Conservation (phyloP, 768 basidiomycete genomes). For the Termitomyces sp. region DNA sequence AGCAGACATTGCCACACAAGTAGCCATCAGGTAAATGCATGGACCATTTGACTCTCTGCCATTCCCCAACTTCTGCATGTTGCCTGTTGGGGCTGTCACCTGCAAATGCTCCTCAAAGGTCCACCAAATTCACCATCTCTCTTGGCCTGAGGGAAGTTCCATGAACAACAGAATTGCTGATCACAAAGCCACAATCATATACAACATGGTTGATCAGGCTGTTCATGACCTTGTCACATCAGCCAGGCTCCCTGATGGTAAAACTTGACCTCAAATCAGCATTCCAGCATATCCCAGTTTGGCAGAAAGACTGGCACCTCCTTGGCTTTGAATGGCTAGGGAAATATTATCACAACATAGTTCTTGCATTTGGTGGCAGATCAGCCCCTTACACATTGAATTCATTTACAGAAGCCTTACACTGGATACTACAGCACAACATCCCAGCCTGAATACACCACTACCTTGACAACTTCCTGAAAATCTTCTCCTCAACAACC, state of each 20-base stretch:
- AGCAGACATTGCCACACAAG: background rate
- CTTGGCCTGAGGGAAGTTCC: slow-evolving; percentile 5
- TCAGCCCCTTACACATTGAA: slow-evolving; percentile 18
- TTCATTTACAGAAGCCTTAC: background rate
- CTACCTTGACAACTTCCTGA: slow-evolving; percentile 35
- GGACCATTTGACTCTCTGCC: slow-evolving; percentile 23
- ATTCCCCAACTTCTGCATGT: slow-evolving; percentile 18
- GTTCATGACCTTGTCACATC: too few species aligned
- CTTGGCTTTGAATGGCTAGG: slow-evolving; percentile 29
- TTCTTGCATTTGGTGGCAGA: slow-evolving; percentile 29
- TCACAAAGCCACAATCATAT: slow-evolving; percentile 22
- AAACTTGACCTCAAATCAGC: slow-evolving; percentile 36
- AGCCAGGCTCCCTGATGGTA: slow-evolving; percentile 23
- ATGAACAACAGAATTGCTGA: slow-evolving; percentile 24
- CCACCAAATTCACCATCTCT: slow-evolving; percentile 25
- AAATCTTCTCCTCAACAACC: background rate
- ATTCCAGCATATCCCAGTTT: slow-evolving; percentile 33
- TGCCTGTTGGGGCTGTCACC: slow-evolving; percentile 22
- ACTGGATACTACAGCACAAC: slow-evolving; percentile 10
- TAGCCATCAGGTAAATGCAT: background rate
- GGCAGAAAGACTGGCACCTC: slow-evolving; percentile 26
- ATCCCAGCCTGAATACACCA: slow-evolving; percentile 29
- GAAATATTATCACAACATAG: slow-evolving; percentile 26
- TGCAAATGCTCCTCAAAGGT: slow-evolving; percentile 23
- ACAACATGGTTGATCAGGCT: too few species aligned